These are phyloP conservation scores for Globisporangium spiculum DNA, from an alignment of 352 stramenopile species.

Conservation along the genomic window DNA sequence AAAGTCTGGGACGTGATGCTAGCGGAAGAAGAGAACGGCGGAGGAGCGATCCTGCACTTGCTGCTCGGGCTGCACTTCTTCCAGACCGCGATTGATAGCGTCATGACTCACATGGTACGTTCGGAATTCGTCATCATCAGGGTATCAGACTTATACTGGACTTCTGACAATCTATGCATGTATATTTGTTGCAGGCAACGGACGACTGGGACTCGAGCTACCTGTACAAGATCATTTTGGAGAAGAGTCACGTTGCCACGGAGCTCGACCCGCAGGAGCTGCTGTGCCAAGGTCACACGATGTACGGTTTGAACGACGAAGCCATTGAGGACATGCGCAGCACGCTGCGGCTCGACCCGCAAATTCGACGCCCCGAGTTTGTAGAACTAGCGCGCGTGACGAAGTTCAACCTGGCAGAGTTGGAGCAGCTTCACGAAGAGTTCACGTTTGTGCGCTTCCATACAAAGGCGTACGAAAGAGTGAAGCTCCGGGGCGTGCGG, in stretches of 20 bases:
- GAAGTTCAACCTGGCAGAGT: constrained; percentile 50
- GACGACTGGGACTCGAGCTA: constrained; percentile 67
- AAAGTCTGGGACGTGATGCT: constrained; percentile 69
- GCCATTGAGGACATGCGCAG: constrained; percentile 59
- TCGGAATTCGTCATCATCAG: neutral
- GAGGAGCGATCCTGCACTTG: constrained; percentile 59
- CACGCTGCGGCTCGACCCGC: constrained; percentile 39
- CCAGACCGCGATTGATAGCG: constrained; percentile 36
- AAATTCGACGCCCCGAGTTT: constrained; percentile 54
- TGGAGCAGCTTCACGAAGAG: constrained; percentile 57
- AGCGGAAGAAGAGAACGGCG: constrained; percentile 27
- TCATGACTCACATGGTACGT: constrained; percentile 36
- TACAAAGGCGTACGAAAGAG: constrained; percentile 36
- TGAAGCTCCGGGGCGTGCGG: constrained; percentile 45
- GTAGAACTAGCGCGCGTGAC: constrained; percentile 42
- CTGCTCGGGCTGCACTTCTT: constrained; percentile 60
- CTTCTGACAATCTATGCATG: neutral
- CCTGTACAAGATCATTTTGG: constrained; percentile 64
- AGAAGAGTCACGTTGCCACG: constrained; percentile 30
- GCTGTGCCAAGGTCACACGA: constrained; percentile 33
- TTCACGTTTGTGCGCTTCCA: constrained; percentile 64
- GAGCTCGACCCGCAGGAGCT: constrained; percentile 30
- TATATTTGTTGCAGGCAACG: constrained; percentile 26
- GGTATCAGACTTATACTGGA: neutral
- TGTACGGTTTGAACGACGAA: constrained; percentile 59